A percentile compares a stretch with the other conserved stretches of the same genome.
These are phyloP conservation scores for Russula sp. DNA, from an alignment of 768 basidiomycete species.

Conservation along the genomic window DNA sequence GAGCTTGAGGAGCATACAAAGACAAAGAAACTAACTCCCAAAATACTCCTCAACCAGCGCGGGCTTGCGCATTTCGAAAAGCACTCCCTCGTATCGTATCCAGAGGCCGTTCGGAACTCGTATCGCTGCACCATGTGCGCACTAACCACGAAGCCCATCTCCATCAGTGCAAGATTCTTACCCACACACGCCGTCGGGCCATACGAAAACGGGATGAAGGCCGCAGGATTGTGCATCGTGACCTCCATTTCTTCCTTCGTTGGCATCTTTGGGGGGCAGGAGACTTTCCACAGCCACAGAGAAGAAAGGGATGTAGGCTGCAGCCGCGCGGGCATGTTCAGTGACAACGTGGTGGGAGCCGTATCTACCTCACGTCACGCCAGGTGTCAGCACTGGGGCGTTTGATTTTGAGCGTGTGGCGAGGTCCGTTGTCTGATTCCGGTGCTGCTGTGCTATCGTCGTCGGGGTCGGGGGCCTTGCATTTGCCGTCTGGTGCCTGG, in stretches of 20 bases:
- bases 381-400: constrained; percentile 12
- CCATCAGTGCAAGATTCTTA: too few relatives aligned
- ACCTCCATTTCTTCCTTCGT: constrained; percentile 73
- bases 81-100: too few relatives aligned
- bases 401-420: constrained; percentile 30
- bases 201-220: too few relatives aligned
- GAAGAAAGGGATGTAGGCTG: constrained; percentile 69
- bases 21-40: constrained; percentile 31
- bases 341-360: constrained; percentile 26
- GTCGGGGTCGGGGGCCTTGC: constrained; percentile 46
- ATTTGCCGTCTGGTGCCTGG: constrained; percentile 36
- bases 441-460: constrained; percentile 35
- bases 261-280: constrained; percentile 67
- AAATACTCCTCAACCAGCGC: constrained; percentile 76
- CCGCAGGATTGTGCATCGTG: too few relatives aligned
- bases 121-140: too few relatives aligned
- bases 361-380: constrained; percentile 14
- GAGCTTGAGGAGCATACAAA: neutral
- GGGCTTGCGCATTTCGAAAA: constrained; percentile 72
- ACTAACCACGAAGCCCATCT: too few relatives aligned
- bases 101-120: too few relatives aligned
- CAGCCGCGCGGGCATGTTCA: constrained; percentile 53
- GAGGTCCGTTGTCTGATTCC: constrained; percentile 25
- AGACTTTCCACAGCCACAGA: constrained; percentile 62
- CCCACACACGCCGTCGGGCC: too few relatives aligned